Conservation (phyloP, 352 stramenopile genomes). For the Globisporangium sylvaticum region DNA sequence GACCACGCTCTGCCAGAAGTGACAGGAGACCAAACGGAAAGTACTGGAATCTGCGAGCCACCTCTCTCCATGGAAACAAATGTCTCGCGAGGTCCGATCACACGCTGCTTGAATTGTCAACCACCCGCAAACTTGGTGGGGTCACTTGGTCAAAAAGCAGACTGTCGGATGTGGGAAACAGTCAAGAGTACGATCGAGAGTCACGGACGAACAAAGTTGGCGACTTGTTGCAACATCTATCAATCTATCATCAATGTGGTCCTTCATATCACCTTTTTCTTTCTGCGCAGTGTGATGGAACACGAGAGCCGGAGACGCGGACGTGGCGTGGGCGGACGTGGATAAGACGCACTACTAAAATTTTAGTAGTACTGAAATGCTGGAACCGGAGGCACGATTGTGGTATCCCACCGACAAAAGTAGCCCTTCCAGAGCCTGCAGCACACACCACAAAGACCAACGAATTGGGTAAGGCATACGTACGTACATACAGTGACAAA, state of each 20-base stretch:
- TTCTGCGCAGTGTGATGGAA: not conserved
- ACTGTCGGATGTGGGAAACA: not conserved
- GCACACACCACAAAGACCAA: not conserved
- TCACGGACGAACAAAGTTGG: not conserved
- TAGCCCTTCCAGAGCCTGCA: conserved; percentile 79
- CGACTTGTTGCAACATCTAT: not conserved
- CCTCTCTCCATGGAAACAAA: not conserved
- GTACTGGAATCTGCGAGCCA: not conserved
- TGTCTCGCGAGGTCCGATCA: not conserved
- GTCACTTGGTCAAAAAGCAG: not conserved
- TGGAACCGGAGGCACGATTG: conserved; percentile 61
- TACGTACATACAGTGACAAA: not conserved
- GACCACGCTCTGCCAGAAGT: not conserved
- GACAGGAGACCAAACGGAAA: not conserved
- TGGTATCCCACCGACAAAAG: conserved; percentile 85
- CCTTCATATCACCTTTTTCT: not conserved
- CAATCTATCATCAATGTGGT: not conserved
- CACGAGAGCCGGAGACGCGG: not conserved
- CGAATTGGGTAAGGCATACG: not conserved
- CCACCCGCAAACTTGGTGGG: not conserved
- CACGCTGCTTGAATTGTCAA: not conserved
- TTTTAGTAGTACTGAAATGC: conserved; percentile 71
- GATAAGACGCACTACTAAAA: not conserved
- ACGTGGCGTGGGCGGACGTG: not conserved
- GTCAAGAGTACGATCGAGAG: not conserved